Evolutionary conservation across 1,139 yeast genomes (phyloP), one percentile per base, ranked within the genome.

Genomic region (Kluyveromyces sp.): DNA sequence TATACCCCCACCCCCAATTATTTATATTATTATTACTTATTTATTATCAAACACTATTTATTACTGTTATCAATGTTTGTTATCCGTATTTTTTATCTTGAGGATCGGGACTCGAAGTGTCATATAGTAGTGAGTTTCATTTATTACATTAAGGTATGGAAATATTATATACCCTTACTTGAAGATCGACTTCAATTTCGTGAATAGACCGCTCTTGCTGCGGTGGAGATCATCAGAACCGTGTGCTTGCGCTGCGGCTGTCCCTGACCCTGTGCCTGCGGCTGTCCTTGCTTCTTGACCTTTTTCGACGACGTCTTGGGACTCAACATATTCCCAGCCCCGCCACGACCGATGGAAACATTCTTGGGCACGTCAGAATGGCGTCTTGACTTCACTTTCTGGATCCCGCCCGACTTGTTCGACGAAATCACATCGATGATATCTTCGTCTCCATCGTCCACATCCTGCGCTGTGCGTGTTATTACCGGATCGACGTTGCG

Each of bases 381-480:
- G 27, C 53, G 51, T 32, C 43, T 49, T 15, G 45, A 36, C 41
- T 39, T 37, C 28, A 37, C 36, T 38, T 40, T 41, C 39, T 27
- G 33, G 36, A 32, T 34, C 27, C 35, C n/a, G 27, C 40, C 43
- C 4, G 36, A 27, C 7, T 41, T 31, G 41, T 41, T 41, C 15
- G 47, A 46, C 43, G 49, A 37, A 25, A 35, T 21, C 39, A 42
- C 40, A n/a, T 45, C 39, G 38, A 32, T 30, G 25, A 52, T 47
- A 26, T 53, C 56, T 8, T 54, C 60, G 3, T 68, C 56, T 8
- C 53, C 60, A 3, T 68, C 76, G 45, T 81, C 89, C 3, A 83
- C 89, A 56, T 83, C 92, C 63, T 84, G 92, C 15, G 84, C 73
- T 54, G 72, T 75, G 50, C 92, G 71, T 3, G 88, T 75, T 45